These are phyloP conservation scores for Myxozyma vanderwaltii DNA, from an alignment of 805 yeast species.

Conservation along the genomic window DNA sequence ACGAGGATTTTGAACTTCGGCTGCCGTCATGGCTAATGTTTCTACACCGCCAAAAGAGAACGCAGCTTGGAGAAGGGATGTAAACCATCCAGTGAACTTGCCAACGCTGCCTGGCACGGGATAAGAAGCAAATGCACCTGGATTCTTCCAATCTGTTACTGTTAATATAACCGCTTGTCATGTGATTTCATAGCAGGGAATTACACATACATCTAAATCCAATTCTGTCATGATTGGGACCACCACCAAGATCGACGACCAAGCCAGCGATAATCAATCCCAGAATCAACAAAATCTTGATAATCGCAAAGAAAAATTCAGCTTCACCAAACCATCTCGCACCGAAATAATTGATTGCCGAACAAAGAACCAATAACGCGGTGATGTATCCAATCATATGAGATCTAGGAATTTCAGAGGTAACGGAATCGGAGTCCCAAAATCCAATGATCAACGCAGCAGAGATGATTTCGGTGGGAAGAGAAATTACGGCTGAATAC, in stretches of 20 bases:
- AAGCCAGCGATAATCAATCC: slow-evolving; percentile 68
- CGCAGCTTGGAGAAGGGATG: slow-evolving; percentile 63
- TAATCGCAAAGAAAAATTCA: slow-evolving; percentile 59
- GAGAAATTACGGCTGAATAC: slow-evolving; percentile 57
- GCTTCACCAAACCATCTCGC: slow-evolving; percentile 51
- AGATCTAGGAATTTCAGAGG: slow-evolving; percentile 41
- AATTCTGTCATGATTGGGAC: slow-evolving; percentile 69
- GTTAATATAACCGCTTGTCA: slow-evolving; percentile 32
- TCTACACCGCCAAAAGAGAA: slow-evolving; percentile 88
- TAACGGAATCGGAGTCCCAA: slow-evolving; percentile 45
- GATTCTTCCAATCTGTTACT: slow-evolving; percentile 54
- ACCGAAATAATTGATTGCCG: slow-evolving; percentile 50
- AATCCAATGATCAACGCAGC: slow-evolving; percentile 57
- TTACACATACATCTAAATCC: slow-evolving; percentile 57
- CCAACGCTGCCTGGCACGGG: slow-evolving; percentile 50
- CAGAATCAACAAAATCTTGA: slow-evolving; percentile 65
- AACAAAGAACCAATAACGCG: slow-evolving; percentile 50
- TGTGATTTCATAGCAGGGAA: background rate
- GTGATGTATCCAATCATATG: slow-evolving; percentile 56
- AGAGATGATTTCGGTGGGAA: slow-evolving; percentile 70
- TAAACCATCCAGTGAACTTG: slow-evolving; percentile 60
- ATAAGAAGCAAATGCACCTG: slow-evolving; percentile 61
- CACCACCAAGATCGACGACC: slow-evolving; percentile 72
- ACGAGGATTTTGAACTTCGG: slow-evolving; percentile 75
- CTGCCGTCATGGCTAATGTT: slow-evolving; percentile 80